Evolutionary conservation across 2,329 filamentous ascomycete genomes (phyloP), one percentile per base, ranked within the genome.

Genomic region (Calonectria henricotiae): DNA sequence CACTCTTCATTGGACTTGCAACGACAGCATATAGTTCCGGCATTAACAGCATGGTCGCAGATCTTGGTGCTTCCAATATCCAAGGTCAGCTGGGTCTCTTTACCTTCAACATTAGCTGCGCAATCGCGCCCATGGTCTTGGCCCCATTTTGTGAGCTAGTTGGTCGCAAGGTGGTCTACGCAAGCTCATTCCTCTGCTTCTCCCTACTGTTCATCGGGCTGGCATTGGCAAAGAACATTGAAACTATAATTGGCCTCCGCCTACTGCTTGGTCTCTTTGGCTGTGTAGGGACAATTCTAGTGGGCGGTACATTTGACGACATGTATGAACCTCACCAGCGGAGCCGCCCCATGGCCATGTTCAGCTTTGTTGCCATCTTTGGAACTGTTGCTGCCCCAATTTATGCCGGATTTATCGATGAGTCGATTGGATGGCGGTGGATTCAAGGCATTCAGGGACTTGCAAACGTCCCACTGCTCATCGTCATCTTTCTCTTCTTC

Each of bases 281-380:
- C 4, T 76, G 74, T 12, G 74, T 76, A 6, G 74, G 74, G 23
- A 76, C 74, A 0, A 76, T 76, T 58, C 71, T 76, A 5, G 74
- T 76, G 1, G 74, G 74, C 1, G 74, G 74, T 30, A 76, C 74
- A 8, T 76, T 76, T 2, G 74, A 76, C 46, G 74, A 76, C 12
- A 76, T 76, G 74, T 76, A 76, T 49, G 74, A 76, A 37, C 74
- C 74, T 64, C 74, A 73, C 12, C 70, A 74, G 3, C 67, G 74
- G 5, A 73, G 74, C 61, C 72, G 74, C 0, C 74, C 74, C 13
- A 76, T 76, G 74, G 74, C 74, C 4, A 76, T 76, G 74, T 76
- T 76, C 37, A 76, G 74, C 8, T 76, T 65, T 41, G 72, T 76
- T 17, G 74, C 74, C 5, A 76, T 76, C 4, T 76, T 76, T 17